Base-by-base conservation (phyloP, 1,284 basidiomycete species). In the Microbotryum scabiosae region DNA sequence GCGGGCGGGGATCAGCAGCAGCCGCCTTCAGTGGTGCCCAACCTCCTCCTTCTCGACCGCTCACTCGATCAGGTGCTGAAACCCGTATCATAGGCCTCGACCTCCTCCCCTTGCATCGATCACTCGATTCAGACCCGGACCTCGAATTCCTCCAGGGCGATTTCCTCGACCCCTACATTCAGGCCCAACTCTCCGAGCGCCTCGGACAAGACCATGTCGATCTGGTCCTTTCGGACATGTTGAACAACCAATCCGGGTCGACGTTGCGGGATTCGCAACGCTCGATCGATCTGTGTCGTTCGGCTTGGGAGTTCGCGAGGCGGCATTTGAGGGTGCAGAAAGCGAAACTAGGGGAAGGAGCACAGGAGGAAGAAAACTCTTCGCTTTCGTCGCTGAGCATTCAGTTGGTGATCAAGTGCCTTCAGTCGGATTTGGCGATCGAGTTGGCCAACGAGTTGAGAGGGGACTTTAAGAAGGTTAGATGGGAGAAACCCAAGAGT, bases 221-320 rank as follows among this genome's bases (percentile, higher is more conserved):
- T 67, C 69, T 74, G 10, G 75, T 78, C 16, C 54, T 78, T 23
- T 73, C 70, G 46, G 77, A 78, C 67, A 78, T 78, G 77, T 76
- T 78, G 76, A 75, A 73, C 30, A 72, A 75, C 41, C 75, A 76
- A 73, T 72, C 72, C 5, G 77, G 77, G 1, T 69, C 73, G 18
- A 55, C 72, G 28, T 60, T 64, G 3, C 62, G 75, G n/a, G 76
- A 78, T 64, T 68, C 75, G 2, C 67, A 70, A 51, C 62, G 71
- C 16, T 74, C 72, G 23, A 65, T 77, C 56, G 73, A 75, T 43
- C 69, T 78, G 4, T 75, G 75, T 43, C 59, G 59, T 7, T 73
- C 75, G 0, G 77, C 76, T 1, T 71, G 72, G 25, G 54, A 57
- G 25, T 77, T 77, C 63, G 75, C 74, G 0, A 62, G 66, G 18